A percentile compares a stretch with the other conserved stretches of the same genome.
phyloP scores from a whole-genome alignment of 768 basidiomycete species.

The Boletus reticuloceps region DNA sequence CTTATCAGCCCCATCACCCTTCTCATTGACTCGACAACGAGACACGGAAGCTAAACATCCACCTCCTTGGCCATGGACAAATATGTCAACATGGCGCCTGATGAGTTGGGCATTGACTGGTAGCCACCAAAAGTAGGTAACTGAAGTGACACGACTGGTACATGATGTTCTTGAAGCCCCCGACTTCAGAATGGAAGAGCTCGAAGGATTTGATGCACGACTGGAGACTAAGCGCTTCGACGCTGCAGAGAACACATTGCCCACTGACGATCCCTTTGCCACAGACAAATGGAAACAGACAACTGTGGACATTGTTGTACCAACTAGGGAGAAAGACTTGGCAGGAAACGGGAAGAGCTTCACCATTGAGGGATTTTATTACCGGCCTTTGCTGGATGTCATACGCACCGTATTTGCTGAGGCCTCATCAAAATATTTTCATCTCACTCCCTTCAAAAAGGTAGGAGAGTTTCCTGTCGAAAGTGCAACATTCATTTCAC shows the following conservation, averaged over 20 bases:
- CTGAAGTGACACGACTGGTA: background rate
- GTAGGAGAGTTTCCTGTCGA: background rate
- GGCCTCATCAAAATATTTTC: constrained; percentile 9
- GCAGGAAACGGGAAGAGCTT: constrained; percentile 16
- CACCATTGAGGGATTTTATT: constrained; percentile 26
- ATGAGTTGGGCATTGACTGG: constrained; percentile 10
- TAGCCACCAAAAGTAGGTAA: background rate
- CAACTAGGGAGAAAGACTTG: background rate
- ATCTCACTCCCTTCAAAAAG: constrained; percentile 23
- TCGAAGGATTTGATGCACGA: background rate
- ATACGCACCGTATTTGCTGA: constrained; percentile 10
- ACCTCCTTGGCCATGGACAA: constrained; percentile 15
- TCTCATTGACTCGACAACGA: too few relatives aligned
- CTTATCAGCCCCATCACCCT: background rate
- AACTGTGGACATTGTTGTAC: background rate
- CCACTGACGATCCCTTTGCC: background rate
- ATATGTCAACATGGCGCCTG: constrained; percentile 9
- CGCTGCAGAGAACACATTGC: background rate
- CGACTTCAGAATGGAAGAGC: constrained; percentile 2
- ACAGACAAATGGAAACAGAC: background rate
- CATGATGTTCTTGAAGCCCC: background rate
- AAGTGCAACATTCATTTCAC: too few relatives aligned
- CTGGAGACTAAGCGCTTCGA: background rate
- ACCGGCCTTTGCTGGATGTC: constrained; percentile 17
- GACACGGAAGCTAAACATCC: background rate